Percentiles rank a stretch among this genome's conserved stretches.
phyloP scores from a whole-genome alignment of 202 grass and related monocot genomes.

The Setaria italica region DNA sequence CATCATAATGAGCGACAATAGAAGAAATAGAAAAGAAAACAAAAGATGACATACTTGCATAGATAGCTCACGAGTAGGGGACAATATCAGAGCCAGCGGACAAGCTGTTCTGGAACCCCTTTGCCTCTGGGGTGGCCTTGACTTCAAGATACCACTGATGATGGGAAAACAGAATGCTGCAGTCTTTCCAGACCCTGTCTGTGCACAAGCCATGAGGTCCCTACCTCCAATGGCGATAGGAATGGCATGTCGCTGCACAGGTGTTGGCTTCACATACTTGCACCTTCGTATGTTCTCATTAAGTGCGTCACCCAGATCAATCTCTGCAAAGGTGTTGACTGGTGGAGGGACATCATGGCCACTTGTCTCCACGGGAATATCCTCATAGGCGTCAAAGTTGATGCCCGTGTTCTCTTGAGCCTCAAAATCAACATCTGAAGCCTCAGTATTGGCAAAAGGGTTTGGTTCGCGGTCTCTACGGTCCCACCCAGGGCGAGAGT shows the following conservation, averaged over 20 bases:
- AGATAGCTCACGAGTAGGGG: slow-evolving; percentile 89
- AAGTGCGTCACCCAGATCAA: slow-evolving; percentile 85
- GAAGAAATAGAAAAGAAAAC: slow-evolving; percentile 21
- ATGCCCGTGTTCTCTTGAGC: slow-evolving; percentile 67
- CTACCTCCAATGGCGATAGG: slow-evolving; percentile 79
- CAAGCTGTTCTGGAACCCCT: slow-evolving; percentile 68
- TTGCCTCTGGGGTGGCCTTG: slow-evolving; percentile 59
- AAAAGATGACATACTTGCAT: slow-evolving; percentile 67
- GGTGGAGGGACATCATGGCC: slow-evolving; percentile 81
- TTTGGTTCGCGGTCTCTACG: slow-evolving; percentile 76
- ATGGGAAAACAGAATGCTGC: slow-evolving; percentile 97
- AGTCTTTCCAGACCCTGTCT: slow-evolving; percentile 98
- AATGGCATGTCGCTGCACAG: slow-evolving; percentile 91
- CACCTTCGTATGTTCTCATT: slow-evolving; percentile 95
- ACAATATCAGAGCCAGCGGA: slow-evolving; percentile 84
- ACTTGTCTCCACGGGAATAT: slow-evolving; percentile 95
- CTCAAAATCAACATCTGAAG: slow-evolving; percentile 51
- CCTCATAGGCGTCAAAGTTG: slow-evolving; percentile 99
- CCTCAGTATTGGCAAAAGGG: slow-evolving; percentile 66
- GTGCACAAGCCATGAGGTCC: slow-evolving; percentile 99
- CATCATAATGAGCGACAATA: slow-evolving; percentile 36
- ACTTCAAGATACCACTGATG: slow-evolving; percentile 89
- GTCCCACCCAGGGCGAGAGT: slow-evolving; percentile 68
- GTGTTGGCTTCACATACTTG: slow-evolving; percentile 94
- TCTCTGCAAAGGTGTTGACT: slow-evolving; percentile 88